Base-by-base conservation (phyloP, 352 stramenopile genomes). In the Aphanomyces euteiches region DNA sequence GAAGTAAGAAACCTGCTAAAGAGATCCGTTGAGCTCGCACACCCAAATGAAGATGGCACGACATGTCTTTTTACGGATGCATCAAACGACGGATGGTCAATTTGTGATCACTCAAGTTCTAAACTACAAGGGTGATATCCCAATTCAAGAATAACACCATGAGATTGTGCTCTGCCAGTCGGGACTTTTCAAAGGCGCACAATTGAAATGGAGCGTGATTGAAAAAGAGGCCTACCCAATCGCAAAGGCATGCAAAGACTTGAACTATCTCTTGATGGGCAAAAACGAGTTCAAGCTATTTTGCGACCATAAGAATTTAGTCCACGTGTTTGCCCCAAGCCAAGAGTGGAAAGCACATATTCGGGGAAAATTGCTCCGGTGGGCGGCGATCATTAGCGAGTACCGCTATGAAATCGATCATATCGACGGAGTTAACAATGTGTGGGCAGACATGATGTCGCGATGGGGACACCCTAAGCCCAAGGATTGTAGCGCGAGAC, bases 191-290 rank as follows among this genome's bases (percentile, higher is more conserved):
- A 72, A 73, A 36, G 59, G 45, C 3, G 64, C 67, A n/a, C 50
- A 74, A 28, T 4, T 38, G 13, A 50, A 74, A 8, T 76, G 74
- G 74, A 58, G 19, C 19, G 58, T 74, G 19, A 67, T 76, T 13
- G 73, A 78, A 50, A 72, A 78, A 71, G 70, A 73, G 67, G 56
- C 45, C 0, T 77, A 74, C 34, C 67, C 71, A 17, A 77, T 78
- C 59, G 59, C 72, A 3, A 40, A 5, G 7, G 66, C 67, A n/a
- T 76, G 71, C 54, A 47, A 73, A 17, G 67, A 65, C 15, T 39
- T 77, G 3, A 39, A 64, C 3, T 76, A 75, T 37, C 50, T 76
- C 10, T 45, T 78, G 43, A 13, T 72, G 7, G 28, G 69, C 4
- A 15, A 8, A 17, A 17, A 39, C 37, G 54, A n/a, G 54, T 75